phyloP scores from a whole-genome alignment of 306 rosid species.

The Vigna reflexopilosa region DNA sequence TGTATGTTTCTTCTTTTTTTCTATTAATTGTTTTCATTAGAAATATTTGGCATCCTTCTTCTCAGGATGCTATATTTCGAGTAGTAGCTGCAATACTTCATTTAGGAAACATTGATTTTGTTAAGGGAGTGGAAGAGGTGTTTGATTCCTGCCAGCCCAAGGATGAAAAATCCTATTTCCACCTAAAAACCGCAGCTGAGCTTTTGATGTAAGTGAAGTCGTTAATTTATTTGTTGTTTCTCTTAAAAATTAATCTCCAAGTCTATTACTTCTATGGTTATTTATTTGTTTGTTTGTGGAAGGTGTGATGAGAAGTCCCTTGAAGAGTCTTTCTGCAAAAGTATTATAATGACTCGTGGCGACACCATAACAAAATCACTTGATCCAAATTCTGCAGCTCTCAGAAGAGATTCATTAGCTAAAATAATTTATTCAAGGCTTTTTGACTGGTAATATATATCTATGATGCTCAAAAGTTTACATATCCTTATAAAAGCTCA shows the following conservation, averaged over 20 bases:
- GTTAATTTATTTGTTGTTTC: constrained; percentile 12
- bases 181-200: constrained; percentile 82
- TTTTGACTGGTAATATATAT: constrained; percentile 83
- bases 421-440: constrained; percentile 86
- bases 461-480: constrained; percentile 27
- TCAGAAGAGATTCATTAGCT: constrained; percentile 91
- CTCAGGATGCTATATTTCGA: constrained; percentile 90
- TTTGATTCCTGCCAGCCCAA: constrained; percentile 88
- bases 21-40: constrained; percentile 29
- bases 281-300: constrained; percentile 23
- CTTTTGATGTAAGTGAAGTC: constrained; percentile 71
- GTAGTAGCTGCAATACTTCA: constrained; percentile 92
- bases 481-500: constrained; percentile 1
- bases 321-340: constrained; percentile 92
- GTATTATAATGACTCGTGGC: constrained; percentile 91
- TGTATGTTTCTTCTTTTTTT: background rate
- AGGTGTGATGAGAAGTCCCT: constrained; percentile 92
- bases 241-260: constrained; percentile 27
- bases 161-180: constrained; percentile 75
- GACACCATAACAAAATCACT: constrained; percentile 85
- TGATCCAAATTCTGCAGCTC: constrained; percentile 75
- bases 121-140: constrained; percentile 65
- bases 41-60: constrained; percentile 33
- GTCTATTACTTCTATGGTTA: constrained; percentile 31
- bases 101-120: constrained; percentile 86